Conservation (phyloP, 2,329 filamentous ascomycete genomes). For the Stachybotrys chartarum region DNA sequence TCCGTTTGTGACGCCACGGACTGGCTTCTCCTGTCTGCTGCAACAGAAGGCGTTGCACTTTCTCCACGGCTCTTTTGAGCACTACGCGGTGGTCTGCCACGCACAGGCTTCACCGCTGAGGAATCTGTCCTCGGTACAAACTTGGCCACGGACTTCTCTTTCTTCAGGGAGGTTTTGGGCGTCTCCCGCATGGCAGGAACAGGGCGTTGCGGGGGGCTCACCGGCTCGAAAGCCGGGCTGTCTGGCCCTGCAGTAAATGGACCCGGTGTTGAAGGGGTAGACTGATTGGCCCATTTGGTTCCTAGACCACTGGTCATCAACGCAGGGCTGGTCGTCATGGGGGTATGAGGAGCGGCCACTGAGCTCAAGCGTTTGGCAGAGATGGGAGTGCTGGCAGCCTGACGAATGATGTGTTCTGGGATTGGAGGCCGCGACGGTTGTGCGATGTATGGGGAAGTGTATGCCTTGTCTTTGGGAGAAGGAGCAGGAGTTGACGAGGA, state of each 20-base stretch:
- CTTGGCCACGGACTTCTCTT: constrained; percentile 21
- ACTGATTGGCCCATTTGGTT: constrained; percentile 52
- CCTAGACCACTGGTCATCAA: constrained; percentile 32
- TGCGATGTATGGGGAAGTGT: constrained; percentile 18
- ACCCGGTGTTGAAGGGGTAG: constrained; percentile 51
- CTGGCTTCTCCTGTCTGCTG: constrained; percentile 32
- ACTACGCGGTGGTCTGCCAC: constrained; percentile 28
- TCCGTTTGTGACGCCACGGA: constrained; percentile 40
- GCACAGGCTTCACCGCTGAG: constrained; percentile 12
- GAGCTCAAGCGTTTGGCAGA: constrained; percentile 3
- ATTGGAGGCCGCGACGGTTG: constrained; percentile 29
- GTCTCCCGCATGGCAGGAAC: constrained; percentile 27
- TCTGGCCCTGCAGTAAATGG: constrained; percentile 29
- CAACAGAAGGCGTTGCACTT: constrained; percentile 27
- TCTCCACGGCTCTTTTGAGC: constrained; percentile 25
- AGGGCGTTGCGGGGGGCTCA: constrained; percentile 44
- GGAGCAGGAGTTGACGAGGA: constrained; percentile 14
- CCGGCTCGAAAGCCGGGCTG: constrained; percentile 50
- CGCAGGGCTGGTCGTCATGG: constrained; percentile 18
- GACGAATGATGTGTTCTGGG: constrained; percentile 34
- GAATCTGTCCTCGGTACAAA: constrained; percentile 14
- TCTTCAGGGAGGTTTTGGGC: constrained; percentile 19
- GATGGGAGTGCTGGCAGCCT: constrained; percentile 22
- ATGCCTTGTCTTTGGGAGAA: constrained; percentile 19
- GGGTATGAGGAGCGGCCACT: constrained; percentile 21